A percentile compares a stretch with the other conserved stretches of the same genome.
Evolutionary conservation across 768 basidiomycete species (phyloP).

Genomic region (Rhodotorula taiwanensis): DNA sequence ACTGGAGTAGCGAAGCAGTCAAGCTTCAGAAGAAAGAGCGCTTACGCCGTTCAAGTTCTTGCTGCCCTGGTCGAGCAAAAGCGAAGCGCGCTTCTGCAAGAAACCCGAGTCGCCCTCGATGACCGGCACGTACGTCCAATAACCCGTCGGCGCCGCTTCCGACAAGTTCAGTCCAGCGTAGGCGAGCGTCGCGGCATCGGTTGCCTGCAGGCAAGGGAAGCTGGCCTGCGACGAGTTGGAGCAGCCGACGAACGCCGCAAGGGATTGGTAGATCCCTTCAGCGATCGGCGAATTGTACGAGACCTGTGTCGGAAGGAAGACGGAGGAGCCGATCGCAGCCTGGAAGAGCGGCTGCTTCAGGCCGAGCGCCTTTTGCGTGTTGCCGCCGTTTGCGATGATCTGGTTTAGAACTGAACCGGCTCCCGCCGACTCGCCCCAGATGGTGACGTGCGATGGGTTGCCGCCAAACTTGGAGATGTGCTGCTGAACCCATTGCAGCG

Average conservation of each 20-base stretch:
- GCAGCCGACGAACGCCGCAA: background rate
- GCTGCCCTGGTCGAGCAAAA: background rate
- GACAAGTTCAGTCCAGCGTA: background rate
- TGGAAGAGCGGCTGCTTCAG: background rate
- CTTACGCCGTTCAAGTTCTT: background rate
- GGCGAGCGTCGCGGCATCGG: background rate
- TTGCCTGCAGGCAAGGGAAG: background rate
- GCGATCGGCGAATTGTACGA: background rate
- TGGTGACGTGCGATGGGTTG: background rate
- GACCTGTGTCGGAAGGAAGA: background rate
- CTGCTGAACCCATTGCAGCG: constrained; percentile 56
- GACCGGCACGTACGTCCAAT: background rate
- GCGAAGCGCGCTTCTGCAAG: background rate
- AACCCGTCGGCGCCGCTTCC: background rate
- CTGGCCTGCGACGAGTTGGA: background rate
- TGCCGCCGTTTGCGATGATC: constrained; percentile 4
- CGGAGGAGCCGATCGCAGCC: background rate
- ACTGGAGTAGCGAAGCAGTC: too few species aligned
- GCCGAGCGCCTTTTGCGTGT: background rate
- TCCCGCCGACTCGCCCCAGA: constrained; percentile 4
- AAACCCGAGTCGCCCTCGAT: background rate
- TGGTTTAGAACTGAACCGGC: background rate
- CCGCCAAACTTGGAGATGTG: constrained; percentile 12
- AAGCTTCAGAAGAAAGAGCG: background rate
- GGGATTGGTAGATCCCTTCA: background rate